phyloP scores from a whole-genome alignment of 2,329 filamentous ascomycete genomes.

The Samsoniella hepiali region DNA sequence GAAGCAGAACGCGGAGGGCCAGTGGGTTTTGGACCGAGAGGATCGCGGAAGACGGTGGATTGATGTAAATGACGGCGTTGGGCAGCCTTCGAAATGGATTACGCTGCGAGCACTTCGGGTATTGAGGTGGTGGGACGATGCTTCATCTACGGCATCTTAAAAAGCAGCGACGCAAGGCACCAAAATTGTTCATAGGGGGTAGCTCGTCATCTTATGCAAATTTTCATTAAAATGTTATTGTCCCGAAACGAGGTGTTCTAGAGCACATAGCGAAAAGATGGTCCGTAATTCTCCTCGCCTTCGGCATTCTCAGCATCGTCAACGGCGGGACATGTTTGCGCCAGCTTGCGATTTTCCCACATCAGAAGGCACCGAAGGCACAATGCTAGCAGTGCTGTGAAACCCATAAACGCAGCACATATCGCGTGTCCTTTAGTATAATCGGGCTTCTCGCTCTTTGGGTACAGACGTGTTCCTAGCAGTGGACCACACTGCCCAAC shows the following conservation, averaged over 20 bases:
- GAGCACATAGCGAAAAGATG: conserved; percentile 24
- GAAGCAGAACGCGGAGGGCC: not conserved
- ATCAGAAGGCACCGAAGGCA: conserved; percentile 18
- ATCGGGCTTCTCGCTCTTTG: conserved; percentile 50
- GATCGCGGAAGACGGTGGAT: conserved; percentile 2
- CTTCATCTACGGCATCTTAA: not conserved
- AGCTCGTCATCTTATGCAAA: not conserved
- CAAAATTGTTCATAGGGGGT: not conserved
- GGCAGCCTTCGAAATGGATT: not conserved
- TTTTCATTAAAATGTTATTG: not conserved
- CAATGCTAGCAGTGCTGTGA: conserved; percentile 21
- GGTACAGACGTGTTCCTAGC: conserved; percentile 59
- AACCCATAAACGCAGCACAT: conserved; percentile 25
- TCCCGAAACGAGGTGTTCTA: not conserved
- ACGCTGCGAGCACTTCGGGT: conserved; percentile 6
- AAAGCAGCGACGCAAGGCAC: not conserved
- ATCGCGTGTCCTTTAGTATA: conserved; percentile 37
- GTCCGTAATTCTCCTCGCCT: conserved; percentile 24
- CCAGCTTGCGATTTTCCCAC: conserved; percentile 24
- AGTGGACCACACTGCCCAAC: conserved; percentile 72
- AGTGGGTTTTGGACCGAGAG: conserved; percentile 5
- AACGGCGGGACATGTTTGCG: conserved; percentile 12
- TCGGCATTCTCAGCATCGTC: conserved; percentile 9
- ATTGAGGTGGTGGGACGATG: conserved; percentile 12
- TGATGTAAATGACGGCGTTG: conserved; percentile 1